These are phyloP conservation scores for Leishmania guyanensis DNA, from an alignment of 208 protist species.

Conservation along the genomic window DNA sequence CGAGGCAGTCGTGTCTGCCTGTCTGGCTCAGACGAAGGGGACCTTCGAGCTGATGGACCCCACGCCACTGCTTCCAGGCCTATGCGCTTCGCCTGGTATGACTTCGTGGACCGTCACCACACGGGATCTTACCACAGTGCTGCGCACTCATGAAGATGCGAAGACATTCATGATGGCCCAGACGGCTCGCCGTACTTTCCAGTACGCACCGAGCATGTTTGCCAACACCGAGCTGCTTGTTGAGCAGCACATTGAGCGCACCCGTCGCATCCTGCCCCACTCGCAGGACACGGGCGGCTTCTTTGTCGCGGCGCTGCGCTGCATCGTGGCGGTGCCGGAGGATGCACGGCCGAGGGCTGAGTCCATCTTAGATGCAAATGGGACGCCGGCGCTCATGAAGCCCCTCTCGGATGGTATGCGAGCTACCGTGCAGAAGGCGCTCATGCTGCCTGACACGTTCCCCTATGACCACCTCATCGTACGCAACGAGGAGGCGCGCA, in stretches of 20 bases:
- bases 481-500: slow-evolving; percentile 60
- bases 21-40: slow-evolving; percentile 67
- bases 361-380: slow-evolving; percentile 6
- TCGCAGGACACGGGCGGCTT: slow-evolving; percentile 97
- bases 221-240: slow-evolving; percentile 45
- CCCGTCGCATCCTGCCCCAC: slow-evolving; percentile 93
- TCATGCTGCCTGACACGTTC: slow-evolving; percentile 66
- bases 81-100: slow-evolving; percentile 78
- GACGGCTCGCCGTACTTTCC: slow-evolving; percentile 46
- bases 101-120: slow-evolving; percentile 80
- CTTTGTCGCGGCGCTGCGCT: slow-evolving; percentile 94
- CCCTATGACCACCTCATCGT: slow-evolving; percentile 56
- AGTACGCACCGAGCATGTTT: slow-evolving; percentile 83
- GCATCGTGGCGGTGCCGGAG: slow-evolving; percentile 56
- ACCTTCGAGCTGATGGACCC: slow-evolving; percentile 88
- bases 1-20: slow-evolving; percentile 92
- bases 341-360: slow-evolving; percentile 10
- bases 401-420: slow-evolving; percentile 43
- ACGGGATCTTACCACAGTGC: slow-evolving; percentile 52
- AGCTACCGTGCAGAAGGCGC: slow-evolving; percentile 40
- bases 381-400: slow-evolving; percentile 35
- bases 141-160: slow-evolving; percentile 67
- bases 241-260: slow-evolving; percentile 76
- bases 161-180: slow-evolving; percentile 42
- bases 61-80: slow-evolving; percentile 62